A percentile compares a stretch with the other conserved stretches of the same genome.
Evolutionary conservation across 345 rosid species (phyloP).

Genomic region (Clausena lansium): DNA sequence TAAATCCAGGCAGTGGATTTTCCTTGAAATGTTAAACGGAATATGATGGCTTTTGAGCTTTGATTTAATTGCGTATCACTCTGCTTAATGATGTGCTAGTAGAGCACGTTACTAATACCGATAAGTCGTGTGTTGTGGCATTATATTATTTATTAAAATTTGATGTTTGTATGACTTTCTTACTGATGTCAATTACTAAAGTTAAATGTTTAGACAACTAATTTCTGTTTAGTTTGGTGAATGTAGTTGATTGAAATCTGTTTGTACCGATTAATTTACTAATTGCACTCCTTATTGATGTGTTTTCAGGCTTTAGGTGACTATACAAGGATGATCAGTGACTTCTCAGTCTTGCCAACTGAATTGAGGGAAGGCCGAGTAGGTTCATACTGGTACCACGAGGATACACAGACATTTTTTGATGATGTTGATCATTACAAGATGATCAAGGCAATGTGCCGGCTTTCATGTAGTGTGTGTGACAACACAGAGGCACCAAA

Average conservation of each 20-base stretch:
- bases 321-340: constrained; percentile 82
- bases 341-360: constrained; percentile 75
- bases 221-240: not conserved
- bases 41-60: not conserved
- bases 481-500: constrained; percentile 61
- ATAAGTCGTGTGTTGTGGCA: not conserved
- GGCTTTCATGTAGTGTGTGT: constrained; percentile 83
- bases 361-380: constrained; percentile 81
- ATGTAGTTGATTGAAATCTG: not conserved
- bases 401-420: constrained; percentile 80
- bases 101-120: not conserved
- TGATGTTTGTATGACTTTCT: not conserved
- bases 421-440: constrained; percentile 89
- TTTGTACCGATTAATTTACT: not conserved
- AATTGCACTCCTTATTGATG: not conserved
- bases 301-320: constrained; percentile 79
- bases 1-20: not conserved
- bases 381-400: constrained; percentile 80
- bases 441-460: constrained; percentile 99
- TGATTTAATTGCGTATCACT: not conserved
- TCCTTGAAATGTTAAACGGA: not conserved
- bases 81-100: not conserved
- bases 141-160: not conserved
- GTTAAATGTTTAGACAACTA: not conserved
- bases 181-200: not conserved